These are phyloP conservation scores for Hygrophila difformis DNA, from an alignment of 257 asterid genomes.

Conservation along the genomic window DNA sequence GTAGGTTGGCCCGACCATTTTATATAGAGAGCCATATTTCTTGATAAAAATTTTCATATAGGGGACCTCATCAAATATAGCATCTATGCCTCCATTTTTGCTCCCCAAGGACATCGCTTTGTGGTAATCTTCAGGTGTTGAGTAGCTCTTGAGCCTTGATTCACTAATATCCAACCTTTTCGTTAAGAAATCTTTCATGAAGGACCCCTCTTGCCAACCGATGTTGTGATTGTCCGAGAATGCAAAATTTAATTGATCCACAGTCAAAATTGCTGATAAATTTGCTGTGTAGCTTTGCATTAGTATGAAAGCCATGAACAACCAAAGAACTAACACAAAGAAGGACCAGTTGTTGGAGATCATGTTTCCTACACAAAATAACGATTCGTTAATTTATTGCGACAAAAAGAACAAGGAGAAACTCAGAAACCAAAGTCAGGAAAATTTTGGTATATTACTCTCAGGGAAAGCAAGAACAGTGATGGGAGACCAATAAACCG, in stretches of 20 bases:
- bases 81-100: slow-evolving; percentile 46
- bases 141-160: slow-evolving; percentile 25
- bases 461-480: slow-evolving; percentile 54
- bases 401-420: no score
- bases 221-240: slow-evolving; percentile 27
- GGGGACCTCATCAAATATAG: slow-evolving; percentile 43
- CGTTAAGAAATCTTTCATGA: slow-evolving; percentile 25
- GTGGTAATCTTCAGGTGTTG: slow-evolving; percentile 27
- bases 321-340: slow-evolving; percentile 37
- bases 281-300: slow-evolving; percentile 61
- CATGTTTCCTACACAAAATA: slow-evolving; percentile 37
- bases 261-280: slow-evolving; percentile 48
- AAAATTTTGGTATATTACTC: slow-evolving; percentile 18
- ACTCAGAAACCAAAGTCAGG: no score
- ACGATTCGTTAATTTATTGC: no score
- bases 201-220: slow-evolving; percentile 44
- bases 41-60: slow-evolving; percentile 39
- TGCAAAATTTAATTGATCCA: slow-evolving; percentile 34
- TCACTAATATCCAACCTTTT: slow-evolving; percentile 18
- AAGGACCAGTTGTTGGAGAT: slow-evolving; percentile 45
- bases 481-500: slow-evolving; percentile 37
- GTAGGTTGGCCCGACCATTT: slow-evolving; percentile 37
- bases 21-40: slow-evolving; percentile 35
- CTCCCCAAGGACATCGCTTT: slow-evolving; percentile 34
- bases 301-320: slow-evolving; percentile 43